A percentile compares a stretch with the other conserved stretches of the same genome.
Evolutionary conservation across 129 eudicot species (phyloP).

Genomic region (Flaveria brownii): DNA sequence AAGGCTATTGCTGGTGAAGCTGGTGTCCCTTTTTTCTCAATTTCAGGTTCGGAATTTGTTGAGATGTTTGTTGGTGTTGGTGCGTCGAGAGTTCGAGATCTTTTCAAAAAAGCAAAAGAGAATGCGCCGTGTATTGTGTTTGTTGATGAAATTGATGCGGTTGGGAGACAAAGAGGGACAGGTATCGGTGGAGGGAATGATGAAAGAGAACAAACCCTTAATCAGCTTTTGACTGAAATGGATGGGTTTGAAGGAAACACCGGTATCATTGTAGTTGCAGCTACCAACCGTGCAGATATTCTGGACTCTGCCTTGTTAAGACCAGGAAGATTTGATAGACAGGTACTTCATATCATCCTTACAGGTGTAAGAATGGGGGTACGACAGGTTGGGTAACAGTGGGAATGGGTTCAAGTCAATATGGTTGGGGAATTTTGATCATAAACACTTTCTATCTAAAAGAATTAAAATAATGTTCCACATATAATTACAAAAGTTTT

Average conservation of each 20-base stretch:
- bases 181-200: conserved; percentile 98
- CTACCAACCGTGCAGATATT: conserved; percentile 95
- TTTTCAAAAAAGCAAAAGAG: conserved; percentile 94
- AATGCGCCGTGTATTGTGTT: conserved; percentile 97
- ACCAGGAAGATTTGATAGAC: conserved; percentile 98
- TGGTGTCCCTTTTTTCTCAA: conserved; percentile 96
- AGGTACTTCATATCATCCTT: conserved; percentile 43
- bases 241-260: conserved; percentile 97
- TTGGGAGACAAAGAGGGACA: conserved; percentile 94
- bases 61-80: conserved; percentile 99
- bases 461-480: background rate
- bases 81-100: conserved; percentile 96
- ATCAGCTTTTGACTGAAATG: conserved; percentile 96
- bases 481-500: background rate
- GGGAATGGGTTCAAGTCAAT: background rate
- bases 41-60: conserved; percentile 91
- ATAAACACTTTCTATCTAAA: background rate
- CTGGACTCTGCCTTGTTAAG: conserved; percentile 91
- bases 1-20: conserved; percentile 99
- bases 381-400: background rate
- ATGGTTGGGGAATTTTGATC: background rate
- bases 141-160: conserved; percentile 99
- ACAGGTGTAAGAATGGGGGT: background rate
- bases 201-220: conserved; percentile 94
- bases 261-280: conserved; percentile 90